phyloP scores from a whole-genome alignment of 306 rosid genomes.

The Neltuma alba region DNA sequence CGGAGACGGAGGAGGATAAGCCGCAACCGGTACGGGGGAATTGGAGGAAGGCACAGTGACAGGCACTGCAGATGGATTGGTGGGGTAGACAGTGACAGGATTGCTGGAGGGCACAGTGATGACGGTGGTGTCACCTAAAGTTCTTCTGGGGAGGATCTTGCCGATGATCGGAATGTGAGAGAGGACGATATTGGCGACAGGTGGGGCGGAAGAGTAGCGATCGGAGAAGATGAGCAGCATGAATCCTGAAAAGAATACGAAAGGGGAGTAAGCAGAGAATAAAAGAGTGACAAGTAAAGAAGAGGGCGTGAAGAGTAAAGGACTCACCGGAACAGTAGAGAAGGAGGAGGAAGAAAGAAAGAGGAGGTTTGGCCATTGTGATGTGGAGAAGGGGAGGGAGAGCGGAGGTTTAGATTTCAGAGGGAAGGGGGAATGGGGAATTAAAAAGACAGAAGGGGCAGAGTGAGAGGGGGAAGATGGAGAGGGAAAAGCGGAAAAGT shows the following conservation, averaged over 20 bases:
- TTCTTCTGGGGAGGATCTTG: slow-evolving; percentile 44
- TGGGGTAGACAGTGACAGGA: slow-evolving; percentile 62
- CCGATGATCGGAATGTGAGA: background rate
- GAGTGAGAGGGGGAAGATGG: background rate
- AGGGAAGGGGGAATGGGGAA: slow-evolving; percentile 14
- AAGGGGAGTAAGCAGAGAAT: background rate
- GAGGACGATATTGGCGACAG: slow-evolving; percentile 31
- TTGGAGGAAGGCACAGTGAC: slow-evolving; percentile 58
- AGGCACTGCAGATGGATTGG: slow-evolving; percentile 54
- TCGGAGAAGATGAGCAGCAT: slow-evolving; percentile 52
- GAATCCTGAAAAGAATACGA: slow-evolving; percentile 48
- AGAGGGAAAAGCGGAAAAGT: slow-evolving; percentile 24
- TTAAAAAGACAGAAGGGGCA: slow-evolving; percentile 3
- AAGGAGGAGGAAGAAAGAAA: slow-evolving; percentile 39
- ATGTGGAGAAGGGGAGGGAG: slow-evolving; percentile 23
- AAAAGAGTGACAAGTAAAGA: slow-evolving; percentile 30
- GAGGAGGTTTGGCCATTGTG: slow-evolving; percentile 53
- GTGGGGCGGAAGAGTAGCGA: slow-evolving; percentile 24
- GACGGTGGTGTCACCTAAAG: slow-evolving; percentile 47
- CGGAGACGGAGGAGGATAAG: slow-evolving; percentile 70
- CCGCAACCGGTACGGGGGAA: slow-evolving; percentile 49
- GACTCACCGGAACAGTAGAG: slow-evolving; percentile 55
- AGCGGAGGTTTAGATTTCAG: background rate
- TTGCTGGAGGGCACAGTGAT: slow-evolving; percentile 78
- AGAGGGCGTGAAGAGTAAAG: background rate